Conservation (phyloP, 75 land plant species). For the Ceratopteris richardii region DNA sequence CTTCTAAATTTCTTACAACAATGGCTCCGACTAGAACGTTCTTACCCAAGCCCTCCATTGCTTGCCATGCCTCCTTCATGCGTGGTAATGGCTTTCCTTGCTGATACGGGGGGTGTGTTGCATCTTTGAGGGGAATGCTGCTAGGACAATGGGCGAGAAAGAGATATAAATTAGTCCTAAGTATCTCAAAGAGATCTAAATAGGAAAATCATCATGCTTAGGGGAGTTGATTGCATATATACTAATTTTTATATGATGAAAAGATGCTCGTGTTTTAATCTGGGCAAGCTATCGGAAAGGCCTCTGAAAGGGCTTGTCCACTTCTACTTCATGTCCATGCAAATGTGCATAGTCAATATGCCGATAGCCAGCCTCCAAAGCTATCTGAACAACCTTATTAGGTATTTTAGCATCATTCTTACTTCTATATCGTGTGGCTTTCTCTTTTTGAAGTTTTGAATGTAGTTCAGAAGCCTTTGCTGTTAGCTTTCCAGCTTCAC, state of each 20-base stretch:
- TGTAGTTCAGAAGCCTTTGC: background rate
- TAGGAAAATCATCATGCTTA: constrained; percentile 50
- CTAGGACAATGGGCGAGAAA: constrained; percentile 68
- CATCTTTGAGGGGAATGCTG: constrained; percentile 47
- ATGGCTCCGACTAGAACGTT: constrained; percentile 62
- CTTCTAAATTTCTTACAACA: constrained; percentile 61
- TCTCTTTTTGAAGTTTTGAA: background rate
- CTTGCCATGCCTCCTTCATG: constrained; percentile 55
- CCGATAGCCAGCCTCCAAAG: constrained; percentile 57
- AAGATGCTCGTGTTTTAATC: constrained; percentile 50
- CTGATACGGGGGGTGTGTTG: constrained; percentile 61
- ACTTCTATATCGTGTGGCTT: background rate
- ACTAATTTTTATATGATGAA: constrained; percentile 66
- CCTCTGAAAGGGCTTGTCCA: constrained; percentile 58
- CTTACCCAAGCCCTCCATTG: constrained; percentile 60
- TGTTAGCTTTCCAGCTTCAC: background rate
- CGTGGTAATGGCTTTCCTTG: constrained; percentile 29
- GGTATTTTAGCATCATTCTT: background rate
- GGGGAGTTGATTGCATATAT: constrained; percentile 53
- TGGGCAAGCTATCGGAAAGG: constrained; percentile 30
- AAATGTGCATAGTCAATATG: constrained; percentile 78
- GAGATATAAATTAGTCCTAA: constrained; percentile 56
- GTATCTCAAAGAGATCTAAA: constrained; percentile 51
- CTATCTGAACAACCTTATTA: constrained; percentile 18
- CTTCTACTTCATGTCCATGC: constrained; percentile 68